Evolutionary conservation across 2,329 filamentous ascomycete genomes (phyloP).

Genomic region (Fusarium setosum): DNA sequence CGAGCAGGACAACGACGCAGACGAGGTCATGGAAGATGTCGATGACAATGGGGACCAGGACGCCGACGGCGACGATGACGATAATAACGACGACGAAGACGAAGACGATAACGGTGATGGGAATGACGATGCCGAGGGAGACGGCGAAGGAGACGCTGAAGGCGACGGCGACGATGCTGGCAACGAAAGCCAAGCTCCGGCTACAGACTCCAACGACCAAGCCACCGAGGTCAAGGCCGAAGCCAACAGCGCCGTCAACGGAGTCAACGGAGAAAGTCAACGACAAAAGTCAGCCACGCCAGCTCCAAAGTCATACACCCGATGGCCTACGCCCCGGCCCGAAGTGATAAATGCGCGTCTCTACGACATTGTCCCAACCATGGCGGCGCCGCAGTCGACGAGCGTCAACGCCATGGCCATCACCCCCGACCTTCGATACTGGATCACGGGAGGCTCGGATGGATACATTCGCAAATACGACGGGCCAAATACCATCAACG

Average conservation of each 20-base stretch:
- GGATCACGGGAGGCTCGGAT: slow-evolving; percentile 93
- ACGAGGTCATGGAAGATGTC: slow-evolving; percentile 68
- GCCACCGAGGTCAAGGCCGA: slow-evolving; percentile 51
- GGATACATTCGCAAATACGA: slow-evolving; percentile 98
- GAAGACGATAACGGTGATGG: slow-evolving; percentile 50
- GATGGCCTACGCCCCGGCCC: slow-evolving; percentile 73
- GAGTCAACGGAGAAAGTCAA: slow-evolving; percentile 38
- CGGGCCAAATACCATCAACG: slow-evolving; percentile 93
- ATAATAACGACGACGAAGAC: slow-evolving; percentile 52
- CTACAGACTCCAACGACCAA: slow-evolving; percentile 44
- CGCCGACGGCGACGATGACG: slow-evolving; percentile 48
- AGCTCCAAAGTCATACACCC: slow-evolving; percentile 31
- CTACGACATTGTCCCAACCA: slow-evolving; percentile 97
- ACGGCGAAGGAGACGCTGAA: slow-evolving; percentile 52
- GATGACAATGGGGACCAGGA: slow-evolving; percentile 54
- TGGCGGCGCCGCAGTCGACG: slow-evolving; percentile 94
- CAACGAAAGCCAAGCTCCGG: slow-evolving; percentile 43
- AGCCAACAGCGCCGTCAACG: slow-evolving; percentile 49
- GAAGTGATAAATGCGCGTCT: slow-evolving; percentile 83
- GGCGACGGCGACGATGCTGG: slow-evolving; percentile 55
- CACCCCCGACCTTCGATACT: slow-evolving; percentile 94
- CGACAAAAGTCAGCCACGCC: slow-evolving; percentile 45
- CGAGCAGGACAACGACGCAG: slow-evolving; percentile 57
- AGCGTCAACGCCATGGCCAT: slow-evolving; percentile 94
- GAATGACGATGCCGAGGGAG: slow-evolving; percentile 52